These are phyloP conservation scores for Xylaria venustula DNA, from an alignment of 495 filamentous ascomycete species.

Conservation along the genomic window DNA sequence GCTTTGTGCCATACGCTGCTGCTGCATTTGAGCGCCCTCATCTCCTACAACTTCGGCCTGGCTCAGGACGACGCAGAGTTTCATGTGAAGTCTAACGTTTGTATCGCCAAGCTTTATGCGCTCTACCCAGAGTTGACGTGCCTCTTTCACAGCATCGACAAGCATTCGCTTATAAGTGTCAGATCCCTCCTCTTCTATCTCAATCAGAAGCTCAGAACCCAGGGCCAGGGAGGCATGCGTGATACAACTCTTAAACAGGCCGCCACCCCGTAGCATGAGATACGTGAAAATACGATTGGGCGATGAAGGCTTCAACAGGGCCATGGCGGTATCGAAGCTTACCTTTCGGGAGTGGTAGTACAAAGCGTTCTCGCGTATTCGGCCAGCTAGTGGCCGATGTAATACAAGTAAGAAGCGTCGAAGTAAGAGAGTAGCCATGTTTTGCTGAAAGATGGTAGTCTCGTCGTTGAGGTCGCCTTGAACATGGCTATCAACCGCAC, in stretches of 20 bases:
- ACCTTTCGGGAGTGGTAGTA: slow-evolving; percentile 27
- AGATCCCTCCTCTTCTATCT: slow-evolving; percentile 22
- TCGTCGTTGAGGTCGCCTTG: background rate
- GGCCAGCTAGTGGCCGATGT: slow-evolving; percentile 18
- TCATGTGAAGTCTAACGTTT: slow-evolving; percentile 25
- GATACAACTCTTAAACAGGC: slow-evolving; percentile 23
- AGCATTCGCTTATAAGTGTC: slow-evolving; percentile 9
- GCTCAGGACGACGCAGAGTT: slow-evolving; percentile 14
- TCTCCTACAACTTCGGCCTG: slow-evolving; percentile 18
- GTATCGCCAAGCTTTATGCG: slow-evolving; percentile 20
- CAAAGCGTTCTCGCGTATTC: slow-evolving; percentile 17
- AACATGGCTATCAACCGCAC: background rate
- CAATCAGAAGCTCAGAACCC: slow-evolving; percentile 18
- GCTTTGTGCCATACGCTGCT: slow-evolving; percentile 4
- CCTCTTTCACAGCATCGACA: slow-evolving; percentile 12
- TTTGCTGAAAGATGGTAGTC: slow-evolving; percentile 2
- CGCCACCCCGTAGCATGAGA: slow-evolving; percentile 15
- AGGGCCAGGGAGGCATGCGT: slow-evolving; percentile 21
- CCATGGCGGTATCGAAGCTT: slow-evolving; percentile 21
- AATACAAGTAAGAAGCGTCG: slow-evolving; percentile 48
- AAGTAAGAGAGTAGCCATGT: slow-evolving; percentile 18
- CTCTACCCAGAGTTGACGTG: background rate
- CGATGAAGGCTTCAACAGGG: slow-evolving; percentile 13
- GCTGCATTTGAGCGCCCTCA: background rate
- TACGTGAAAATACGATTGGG: slow-evolving; percentile 16